Evolutionary conservation across 805 yeast genomes (phyloP), one percentile per base, ranked within the genome.

Genomic region (Starmera pachycereana): DNA sequence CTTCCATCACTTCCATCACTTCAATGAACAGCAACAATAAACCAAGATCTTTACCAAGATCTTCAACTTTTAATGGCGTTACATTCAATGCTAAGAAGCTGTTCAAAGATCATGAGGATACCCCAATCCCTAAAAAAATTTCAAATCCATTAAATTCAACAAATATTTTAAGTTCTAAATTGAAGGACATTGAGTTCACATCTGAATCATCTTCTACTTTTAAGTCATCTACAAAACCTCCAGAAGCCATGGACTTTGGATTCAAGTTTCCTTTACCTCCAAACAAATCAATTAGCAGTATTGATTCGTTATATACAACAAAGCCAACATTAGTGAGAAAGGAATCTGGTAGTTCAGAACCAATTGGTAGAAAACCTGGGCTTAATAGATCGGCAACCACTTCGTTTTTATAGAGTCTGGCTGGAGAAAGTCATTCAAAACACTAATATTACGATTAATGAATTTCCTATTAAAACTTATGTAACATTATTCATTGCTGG

Each of bases 1-100:
- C 62, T 13, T 65, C 71, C 3, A 51, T 57, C 40, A 56, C 58
- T 38, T 48, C 48, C 30, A 37, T 55, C 12, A 40, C 37, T 45
- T 22, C 27, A 53, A 33, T 48, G 43, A 32, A 43, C 51, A 32
- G 52, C 53, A 33, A 48, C 51, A 4, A 34, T 43, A 16, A 40
- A 44, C 25, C 29, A 37, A 10, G 43, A 29, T n/a, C 45, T n/a
- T n/a, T 40, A 14, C 27, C 3, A 22, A 22, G 27, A 22, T 22
- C 27, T 22, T 22, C 27, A 22, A 22, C 27, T 22, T 22, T 22
- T 8, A 22, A 22, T 22, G 27, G 27, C 5, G 27, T 22, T 8
- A 22, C 27, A 8, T 22, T 22, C 27, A 22, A 22, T 22, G 27
- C 27, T 22, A 22, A 22, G 9, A 22, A 22, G 5, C 5, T 22